These are phyloP conservation scores for Syncephalastrum racemosum DNA, from an alignment of 371 early-diverging fungal species.

Conservation along the genomic window DNA sequence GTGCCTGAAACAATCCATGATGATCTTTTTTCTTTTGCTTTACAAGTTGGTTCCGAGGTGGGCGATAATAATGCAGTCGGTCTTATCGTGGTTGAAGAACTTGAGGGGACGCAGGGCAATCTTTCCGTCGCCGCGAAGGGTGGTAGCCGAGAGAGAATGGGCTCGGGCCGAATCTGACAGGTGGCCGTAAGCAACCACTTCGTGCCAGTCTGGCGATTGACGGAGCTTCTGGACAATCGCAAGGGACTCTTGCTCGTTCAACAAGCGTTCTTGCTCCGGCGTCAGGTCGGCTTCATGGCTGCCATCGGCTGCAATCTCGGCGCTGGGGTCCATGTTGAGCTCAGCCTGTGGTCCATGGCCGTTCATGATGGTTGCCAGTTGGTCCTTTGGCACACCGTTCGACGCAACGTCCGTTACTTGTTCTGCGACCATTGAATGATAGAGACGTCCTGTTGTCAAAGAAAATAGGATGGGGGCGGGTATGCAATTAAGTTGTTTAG, in stretches of 20 bases:
- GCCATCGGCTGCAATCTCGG: slow-evolving; percentile 3
- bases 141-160: slow-evolving; percentile 56
- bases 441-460: too few relatives aligned
- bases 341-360: slow-evolving; percentile 4
- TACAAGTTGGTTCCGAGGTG: slow-evolving; percentile 45
- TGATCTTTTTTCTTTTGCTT: slow-evolving; percentile 11
- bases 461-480: too few relatives aligned
- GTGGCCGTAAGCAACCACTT: slow-evolving; percentile 44
- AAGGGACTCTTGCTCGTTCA: slow-evolving; percentile 27
- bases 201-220: slow-evolving; percentile 31
- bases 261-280: slow-evolving; percentile 11
- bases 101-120: slow-evolving; percentile 44
- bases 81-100: slow-evolving; percentile 41
- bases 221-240: slow-evolving; percentile 26
- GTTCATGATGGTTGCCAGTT: neutral
- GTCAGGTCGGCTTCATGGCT: neutral
- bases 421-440: too few relatives aligned
- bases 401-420: too few relatives aligned
- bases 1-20: neutral
- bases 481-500: too few relatives aligned
- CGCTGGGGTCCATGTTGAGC: slow-evolving; percentile 3
- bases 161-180: slow-evolving; percentile 33
- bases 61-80: slow-evolving; percentile 35
- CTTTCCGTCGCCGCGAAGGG: slow-evolving; percentile 47
- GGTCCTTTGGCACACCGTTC: too few relatives aligned